Evolutionary conservation across 2,329 filamentous ascomycete species (phyloP).

Genomic region (Zymoseptoria brevis): DNA sequence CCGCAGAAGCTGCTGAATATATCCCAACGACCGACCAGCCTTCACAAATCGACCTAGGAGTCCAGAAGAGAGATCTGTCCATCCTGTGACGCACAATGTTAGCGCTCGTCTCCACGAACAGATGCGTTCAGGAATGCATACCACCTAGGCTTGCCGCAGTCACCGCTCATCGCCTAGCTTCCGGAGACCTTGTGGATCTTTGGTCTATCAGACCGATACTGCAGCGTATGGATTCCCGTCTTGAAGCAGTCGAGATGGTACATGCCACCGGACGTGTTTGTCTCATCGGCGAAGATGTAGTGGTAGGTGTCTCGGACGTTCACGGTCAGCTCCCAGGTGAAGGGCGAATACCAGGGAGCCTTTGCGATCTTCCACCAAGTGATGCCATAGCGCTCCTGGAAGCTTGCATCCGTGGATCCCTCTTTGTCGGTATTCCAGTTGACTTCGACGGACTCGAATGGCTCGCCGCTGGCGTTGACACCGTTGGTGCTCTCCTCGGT

Average conservation of each 20-base stretch:
- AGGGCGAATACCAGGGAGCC: neutral
- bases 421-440: too few relatives aligned
- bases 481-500: too few relatives aligned
- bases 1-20: neutral
- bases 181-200: neutral
- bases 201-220: neutral
- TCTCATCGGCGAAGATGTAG: neutral
- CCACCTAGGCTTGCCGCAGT: neutral
- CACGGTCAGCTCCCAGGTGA: neutral
- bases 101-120: neutral
- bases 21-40: neutral
- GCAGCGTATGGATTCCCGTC: neutral
- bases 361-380: neutral
- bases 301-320: neutral
- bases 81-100: neutral
- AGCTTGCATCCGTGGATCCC: too few relatives aligned
- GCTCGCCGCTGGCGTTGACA: too few relatives aligned
- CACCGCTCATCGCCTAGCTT: neutral
- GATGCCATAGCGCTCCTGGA: neutral
- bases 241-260: neutral
- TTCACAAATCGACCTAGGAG: neutral
- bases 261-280: neutral
- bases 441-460: too few relatives aligned
- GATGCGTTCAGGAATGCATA: neutral
- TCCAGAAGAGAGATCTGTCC: neutral